Evolutionary conservation across 2,329 filamentous ascomycete species (phyloP).

Genomic region (Alternaria solani): DNA sequence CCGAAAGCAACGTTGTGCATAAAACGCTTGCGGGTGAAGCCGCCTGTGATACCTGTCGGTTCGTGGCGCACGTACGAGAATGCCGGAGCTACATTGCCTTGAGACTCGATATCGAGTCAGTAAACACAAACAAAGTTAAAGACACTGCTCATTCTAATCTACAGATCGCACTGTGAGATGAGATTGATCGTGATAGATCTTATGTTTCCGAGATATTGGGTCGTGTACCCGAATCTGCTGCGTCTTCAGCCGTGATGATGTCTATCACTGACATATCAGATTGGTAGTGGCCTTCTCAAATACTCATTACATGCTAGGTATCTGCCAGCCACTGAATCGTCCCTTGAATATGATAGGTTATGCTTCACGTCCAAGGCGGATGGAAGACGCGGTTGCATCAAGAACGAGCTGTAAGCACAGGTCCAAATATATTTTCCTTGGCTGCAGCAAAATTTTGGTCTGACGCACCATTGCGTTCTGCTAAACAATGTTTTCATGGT

Average conservation of each 20-base stretch:
- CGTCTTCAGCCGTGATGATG: not conserved
- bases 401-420: not conserved
- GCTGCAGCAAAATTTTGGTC: not conserved
- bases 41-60: not conserved
- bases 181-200: not conserved
- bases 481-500: no score
- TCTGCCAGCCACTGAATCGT: not conserved
- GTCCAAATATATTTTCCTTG: not conserved
- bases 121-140: not conserved
- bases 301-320: no score
- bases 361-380: not conserved
- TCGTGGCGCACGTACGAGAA: not conserved
- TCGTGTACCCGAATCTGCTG: not conserved
- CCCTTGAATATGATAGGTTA: not conserved
- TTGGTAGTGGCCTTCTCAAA: not conserved
- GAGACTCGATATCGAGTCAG: not conserved
- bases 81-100: not conserved
- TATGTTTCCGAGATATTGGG: not conserved
- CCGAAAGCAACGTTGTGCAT: not conserved
- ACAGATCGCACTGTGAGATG: not conserved
- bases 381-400: not conserved
- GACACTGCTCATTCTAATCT: not conserved
- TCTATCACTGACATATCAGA: not conserved
- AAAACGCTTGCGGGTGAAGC: not conserved
- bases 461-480: not conserved